phyloP scores from a whole-genome alignment of 2,329 filamentous ascomycete genomes.

The Apiospora aurea region DNA sequence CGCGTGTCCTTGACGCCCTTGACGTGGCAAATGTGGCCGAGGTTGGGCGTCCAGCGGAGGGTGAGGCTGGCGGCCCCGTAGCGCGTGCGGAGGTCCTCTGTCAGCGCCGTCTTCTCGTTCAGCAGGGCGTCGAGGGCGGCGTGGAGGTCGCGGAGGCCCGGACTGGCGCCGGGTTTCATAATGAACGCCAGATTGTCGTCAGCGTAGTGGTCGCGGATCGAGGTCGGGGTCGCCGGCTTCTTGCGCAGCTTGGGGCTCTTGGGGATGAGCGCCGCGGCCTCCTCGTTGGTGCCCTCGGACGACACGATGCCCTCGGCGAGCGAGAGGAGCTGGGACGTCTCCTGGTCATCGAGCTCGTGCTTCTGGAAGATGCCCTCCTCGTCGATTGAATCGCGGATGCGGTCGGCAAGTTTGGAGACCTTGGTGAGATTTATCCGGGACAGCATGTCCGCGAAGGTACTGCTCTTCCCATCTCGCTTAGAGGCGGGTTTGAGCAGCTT shows the following conservation, averaged over 20 bases:
- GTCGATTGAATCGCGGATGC: constrained; percentile 83
- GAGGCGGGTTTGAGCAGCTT: constrained; percentile 46
- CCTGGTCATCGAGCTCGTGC: constrained; percentile 77
- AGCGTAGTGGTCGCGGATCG: constrained; percentile 64
- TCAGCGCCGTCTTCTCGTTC: constrained; percentile 66
- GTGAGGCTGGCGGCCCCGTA: constrained; percentile 71
- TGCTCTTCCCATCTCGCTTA: background rate
- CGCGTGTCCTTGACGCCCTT: constrained; percentile 75
- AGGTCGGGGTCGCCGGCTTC: constrained; percentile 50
- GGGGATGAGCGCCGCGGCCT: constrained; percentile 61
- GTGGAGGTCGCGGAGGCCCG: constrained; percentile 72
- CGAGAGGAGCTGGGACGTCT: constrained; percentile 73
- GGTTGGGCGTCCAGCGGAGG: constrained; percentile 83
- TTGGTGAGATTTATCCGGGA: constrained; percentile 70
- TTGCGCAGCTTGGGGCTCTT: constrained; percentile 51
- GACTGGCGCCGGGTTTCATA: constrained; percentile 74
- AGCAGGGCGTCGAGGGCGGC: constrained; percentile 66
- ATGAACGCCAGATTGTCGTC: constrained; percentile 68
- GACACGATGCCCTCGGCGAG: constrained; percentile 76
- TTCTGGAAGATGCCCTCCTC: constrained; percentile 87
- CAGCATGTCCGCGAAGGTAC: constrained; percentile 35
- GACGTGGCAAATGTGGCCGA: constrained; percentile 91
- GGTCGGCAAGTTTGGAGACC: constrained; percentile 71
- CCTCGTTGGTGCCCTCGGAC: constrained; percentile 67
- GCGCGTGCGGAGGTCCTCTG: constrained; percentile 65